phyloP scores from a whole-genome alignment of 1,139 yeast species.

The Saccharomycopsis hybrid region DNA sequence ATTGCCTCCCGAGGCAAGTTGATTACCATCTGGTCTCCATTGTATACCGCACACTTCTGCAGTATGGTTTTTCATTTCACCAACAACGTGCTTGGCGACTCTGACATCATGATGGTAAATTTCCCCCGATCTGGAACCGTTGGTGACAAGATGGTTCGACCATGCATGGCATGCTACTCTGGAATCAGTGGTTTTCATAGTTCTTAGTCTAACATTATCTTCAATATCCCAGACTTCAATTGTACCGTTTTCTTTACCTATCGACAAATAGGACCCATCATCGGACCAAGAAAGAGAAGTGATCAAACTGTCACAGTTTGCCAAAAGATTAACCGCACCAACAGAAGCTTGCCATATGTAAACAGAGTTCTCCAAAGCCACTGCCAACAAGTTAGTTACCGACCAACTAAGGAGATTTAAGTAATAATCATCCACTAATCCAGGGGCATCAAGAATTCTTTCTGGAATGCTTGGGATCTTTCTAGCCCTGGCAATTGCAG shows the following conservation, averaged over 20 bases:
- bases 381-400: conserved; percentile 70
- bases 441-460: conserved; percentile 94
- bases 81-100: conserved; percentile 65
- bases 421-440: conserved; percentile 87
- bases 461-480: conserved; percentile 87
- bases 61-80: conserved; percentile 50
- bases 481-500: conserved; percentile 40
- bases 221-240: conserved; percentile 95
- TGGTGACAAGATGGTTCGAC: conserved; percentile 73
- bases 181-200: conserved; percentile 67
- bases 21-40: conserved; percentile 79
- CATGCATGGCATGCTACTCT: conserved; percentile 84
- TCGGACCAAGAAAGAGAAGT: conserved; percentile 87
- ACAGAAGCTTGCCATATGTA: conserved; percentile 91
- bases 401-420: conserved; percentile 89
- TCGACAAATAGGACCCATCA: conserved; percentile 80
- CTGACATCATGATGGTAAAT: conserved; percentile 93
- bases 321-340: conserved; percentile 69
- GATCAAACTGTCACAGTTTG: conserved; percentile 55
- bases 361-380: conserved; percentile 78
- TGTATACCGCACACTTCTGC: conserved; percentile 94
- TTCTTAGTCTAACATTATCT: conserved; percentile 63
- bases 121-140: conserved; percentile 80
- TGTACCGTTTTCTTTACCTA: conserved; percentile 80
- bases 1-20: conserved; percentile 89